Conservation (phyloP, 176 grass and related monocot species). For the Calamus simplicifolius region DNA sequence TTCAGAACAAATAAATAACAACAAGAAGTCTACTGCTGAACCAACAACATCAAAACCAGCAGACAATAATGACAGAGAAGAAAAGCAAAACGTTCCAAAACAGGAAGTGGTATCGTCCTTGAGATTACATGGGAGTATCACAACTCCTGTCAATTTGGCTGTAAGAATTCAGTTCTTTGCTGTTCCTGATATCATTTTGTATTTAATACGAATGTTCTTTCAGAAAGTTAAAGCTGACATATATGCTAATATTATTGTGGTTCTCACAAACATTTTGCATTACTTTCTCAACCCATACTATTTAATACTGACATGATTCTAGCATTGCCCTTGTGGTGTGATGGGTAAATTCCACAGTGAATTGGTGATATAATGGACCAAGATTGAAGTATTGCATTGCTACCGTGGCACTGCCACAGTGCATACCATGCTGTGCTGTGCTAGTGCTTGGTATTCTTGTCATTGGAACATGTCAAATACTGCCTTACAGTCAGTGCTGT, state of each 20-base stretch:
- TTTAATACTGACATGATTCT: too few species aligned
- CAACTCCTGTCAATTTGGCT: not conserved
- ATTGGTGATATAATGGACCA: too few species aligned
- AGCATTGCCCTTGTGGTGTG: too few species aligned
- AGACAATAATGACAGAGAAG: not conserved
- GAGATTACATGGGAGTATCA: not conserved
- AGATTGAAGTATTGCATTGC: too few species aligned
- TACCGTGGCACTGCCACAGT: too few species aligned
- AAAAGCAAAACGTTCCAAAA: not conserved
- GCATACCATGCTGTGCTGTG: too few species aligned
- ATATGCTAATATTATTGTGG: not conserved
- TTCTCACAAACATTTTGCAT: too few species aligned
- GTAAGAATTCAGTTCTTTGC: not conserved
- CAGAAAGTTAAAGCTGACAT: not conserved
- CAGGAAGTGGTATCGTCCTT: not conserved
- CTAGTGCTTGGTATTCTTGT: too few species aligned
- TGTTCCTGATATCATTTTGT: conserved; percentile 6
- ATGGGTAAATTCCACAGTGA: too few species aligned
- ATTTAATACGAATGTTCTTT: not conserved
- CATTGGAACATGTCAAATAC: too few species aligned
- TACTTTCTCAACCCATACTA: too few species aligned
- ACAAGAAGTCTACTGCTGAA: not conserved
- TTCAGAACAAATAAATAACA: not conserved
- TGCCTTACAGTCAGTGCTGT: too few species aligned
- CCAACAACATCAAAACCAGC: not conserved